Evolutionary conservation across 441 rosid species (phyloP).

Genomic region (Pelargonium cotyledonis): DNA sequence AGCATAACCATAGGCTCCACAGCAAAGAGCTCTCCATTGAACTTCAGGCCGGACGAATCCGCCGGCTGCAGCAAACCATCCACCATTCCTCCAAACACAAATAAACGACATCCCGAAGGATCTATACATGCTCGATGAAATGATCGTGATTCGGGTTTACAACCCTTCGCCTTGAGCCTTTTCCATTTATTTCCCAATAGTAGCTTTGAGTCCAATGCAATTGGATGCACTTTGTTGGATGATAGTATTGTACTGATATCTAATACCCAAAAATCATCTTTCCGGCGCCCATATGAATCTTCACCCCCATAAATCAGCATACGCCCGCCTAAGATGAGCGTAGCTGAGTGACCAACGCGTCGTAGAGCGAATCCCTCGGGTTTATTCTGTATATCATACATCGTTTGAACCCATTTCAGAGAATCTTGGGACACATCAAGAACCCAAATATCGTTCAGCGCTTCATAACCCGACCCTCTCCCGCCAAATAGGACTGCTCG

Average conservation of each 20-base stretch:
- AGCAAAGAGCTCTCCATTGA: slow-evolving; percentile 70
- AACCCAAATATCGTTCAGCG: slow-evolving; percentile 71
- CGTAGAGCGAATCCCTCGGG: slow-evolving; percentile 58
- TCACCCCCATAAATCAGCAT: slow-evolving; percentile 86
- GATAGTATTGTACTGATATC: slow-evolving; percentile 38
- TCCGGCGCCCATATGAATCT: slow-evolving; percentile 67
- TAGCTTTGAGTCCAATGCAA: slow-evolving; percentile 18
- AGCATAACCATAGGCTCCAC: slow-evolving; percentile 53
- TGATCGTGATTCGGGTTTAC: slow-evolving; percentile 53
- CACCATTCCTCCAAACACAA: slow-evolving; percentile 85
- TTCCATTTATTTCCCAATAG: slow-evolving; percentile 47
- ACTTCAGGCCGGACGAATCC: slow-evolving; percentile 49
- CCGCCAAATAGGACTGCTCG: slow-evolving; percentile 75
- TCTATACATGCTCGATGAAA: slow-evolving; percentile 84
- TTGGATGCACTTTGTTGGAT: not conserved
- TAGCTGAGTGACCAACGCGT: slow-evolving; percentile 88
- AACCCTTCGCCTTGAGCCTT: slow-evolving; percentile 45
- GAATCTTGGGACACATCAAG: slow-evolving; percentile 37
- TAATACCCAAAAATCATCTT: slow-evolving; percentile 80
- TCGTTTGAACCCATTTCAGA: slow-evolving; percentile 50
- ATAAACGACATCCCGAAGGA: slow-evolving; percentile 54
- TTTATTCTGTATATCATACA: slow-evolving; percentile 42
- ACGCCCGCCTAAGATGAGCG: slow-evolving; percentile 58
- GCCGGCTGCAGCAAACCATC: slow-evolving; percentile 51
- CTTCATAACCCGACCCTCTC: slow-evolving; percentile 79